Evolutionary conservation across 108 stramenopile genomes (phyloP), one percentile per base, ranked within the genome.

Genomic region (Nitzschia inconspicua): DNA sequence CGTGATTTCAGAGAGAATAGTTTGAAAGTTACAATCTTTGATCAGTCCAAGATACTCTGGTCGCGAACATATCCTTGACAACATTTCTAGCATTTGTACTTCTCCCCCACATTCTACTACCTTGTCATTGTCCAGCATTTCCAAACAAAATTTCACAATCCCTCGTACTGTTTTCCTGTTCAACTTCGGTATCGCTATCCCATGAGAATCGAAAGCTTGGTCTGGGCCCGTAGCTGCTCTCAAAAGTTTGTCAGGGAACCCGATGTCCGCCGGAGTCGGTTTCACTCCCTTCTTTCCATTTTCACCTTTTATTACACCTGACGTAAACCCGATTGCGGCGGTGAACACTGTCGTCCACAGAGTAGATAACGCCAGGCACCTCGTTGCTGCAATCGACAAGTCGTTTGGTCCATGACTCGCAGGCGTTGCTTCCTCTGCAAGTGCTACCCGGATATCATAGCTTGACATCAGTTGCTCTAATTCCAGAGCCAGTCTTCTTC

Each of bases 41-140:
- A 86, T 59, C 23, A 59, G 44, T 35, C 72, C 78, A 26, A 92
- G 70, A 49, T 85, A 89, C 13, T 80, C 80, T 22, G 68, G 56
- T 25, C 74, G 44, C 1, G 79, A 79, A 53, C 86, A 88, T 13
- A 92, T 57, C n/a, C 70, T 68, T 13, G 28, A 35, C 26, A 92
- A 46, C 83, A 77, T 80, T 10, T 78, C 54, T 23, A 88, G 47
- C 64, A 92, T 47, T 32, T 86, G 64, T 2, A 51, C 14, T 31
- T 82, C 53, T 54, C 53, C 78, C 11, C 69, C 78, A 25, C 65
- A 32, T 5, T 63, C 49, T 26, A 59, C 4, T 4, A 69, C 67
- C 18, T 80, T 71, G 1, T 76, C 79, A 30, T 83, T 70, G 28
- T 70, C 60, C 8, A 92, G 68, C 37, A 80, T 68, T 14, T 65